These are phyloP conservation scores for Boletellus sp. DNA, from an alignment of 768 basidiomycete species.

Conservation along the genomic window DNA sequence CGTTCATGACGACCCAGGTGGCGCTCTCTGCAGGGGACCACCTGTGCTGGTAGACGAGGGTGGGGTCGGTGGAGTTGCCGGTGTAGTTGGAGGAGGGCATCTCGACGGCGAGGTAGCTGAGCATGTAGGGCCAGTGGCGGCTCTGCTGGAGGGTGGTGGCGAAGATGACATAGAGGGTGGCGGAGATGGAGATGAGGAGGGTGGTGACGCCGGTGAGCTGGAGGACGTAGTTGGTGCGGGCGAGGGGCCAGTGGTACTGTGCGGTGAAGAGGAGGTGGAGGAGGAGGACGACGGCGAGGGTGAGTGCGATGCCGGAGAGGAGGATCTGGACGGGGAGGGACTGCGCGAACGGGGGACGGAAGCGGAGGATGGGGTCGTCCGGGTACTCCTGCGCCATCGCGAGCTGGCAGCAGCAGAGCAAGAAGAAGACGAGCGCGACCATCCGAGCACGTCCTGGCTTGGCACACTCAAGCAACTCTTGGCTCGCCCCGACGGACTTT, in stretches of 20 bases:
- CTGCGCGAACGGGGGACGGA: conserved; percentile 76
- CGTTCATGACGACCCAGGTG: conserved; percentile 87
- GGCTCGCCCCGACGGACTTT: neutral
- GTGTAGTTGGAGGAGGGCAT: conserved; percentile 38
- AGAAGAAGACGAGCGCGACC: conserved; percentile 6
- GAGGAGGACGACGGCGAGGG: conserved; percentile 79
- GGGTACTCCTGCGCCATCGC: conserved; percentile 27
- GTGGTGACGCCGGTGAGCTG: conserved; percentile 82
- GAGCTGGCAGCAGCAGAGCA: conserved; percentile 1
- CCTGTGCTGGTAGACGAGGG: conserved; percentile 16
- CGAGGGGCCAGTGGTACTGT: conserved; percentile 94
- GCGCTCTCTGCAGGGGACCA: conserved; percentile 69
- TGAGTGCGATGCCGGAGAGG: conserved; percentile 78
- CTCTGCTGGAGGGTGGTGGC: conserved; percentile 57
- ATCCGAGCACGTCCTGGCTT: conserved; percentile 5
- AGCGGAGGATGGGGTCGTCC: conserved; percentile 72
- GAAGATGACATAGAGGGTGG: conserved; percentile 75
- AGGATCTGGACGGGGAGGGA: conserved; percentile 91
- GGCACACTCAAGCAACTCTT: neutral
- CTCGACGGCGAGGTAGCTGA: conserved; percentile 82
- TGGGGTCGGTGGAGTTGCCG: conserved; percentile 19
- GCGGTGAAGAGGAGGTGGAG: conserved; percentile 93
- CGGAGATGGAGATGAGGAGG: conserved; percentile 72
- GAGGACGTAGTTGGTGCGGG: conserved; percentile 86
- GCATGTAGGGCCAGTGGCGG: conserved; percentile 90